Evolutionary conservation across 1,284 basidiomycete genomes (phyloP), one percentile per base, ranked within the genome.

Genomic region (Moesziomyces sp.): DNA sequence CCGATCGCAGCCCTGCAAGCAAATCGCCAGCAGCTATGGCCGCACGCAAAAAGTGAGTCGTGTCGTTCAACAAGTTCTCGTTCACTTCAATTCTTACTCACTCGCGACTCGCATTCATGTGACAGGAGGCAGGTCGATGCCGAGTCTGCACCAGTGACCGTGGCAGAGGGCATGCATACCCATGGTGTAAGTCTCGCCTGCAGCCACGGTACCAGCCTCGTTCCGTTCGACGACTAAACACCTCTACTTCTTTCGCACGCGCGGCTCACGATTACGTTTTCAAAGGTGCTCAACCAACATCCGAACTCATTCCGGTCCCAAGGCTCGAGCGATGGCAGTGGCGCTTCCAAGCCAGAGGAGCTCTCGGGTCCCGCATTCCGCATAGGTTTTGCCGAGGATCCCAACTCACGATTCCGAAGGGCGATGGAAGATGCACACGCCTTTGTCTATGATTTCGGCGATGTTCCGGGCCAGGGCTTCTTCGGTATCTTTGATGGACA

Each of bases 401-500:
- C 86, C 48, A 89, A 89, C 77, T 93, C 91, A 85, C 93, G 94
- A 55, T 90, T 92, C 74, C 88, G 97, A 64, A 88, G 96, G 69
- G 93, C 91, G 38, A 99, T 99, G 97, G 97, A 99, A 85, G 97
- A 99, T 84, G 90, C 95, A 1, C 95, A 99, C 85, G 93, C 93
- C 34, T 97, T 97, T 81, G 89, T 98, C 56, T 92, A 95, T 74
- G 94, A 97, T 83, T 99, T 93, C 84, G 94, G 90, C 26, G 89
- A 90, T 38, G 88, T 99, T 14, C 89, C 90, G 47, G 96, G 96
- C 0, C 97, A 99, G 84, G 95, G 94, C 9, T 98, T 97, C 87
- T 98, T 97, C 83, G 94, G 94, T 13, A 90, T 99, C 46, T 99
- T 99, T 81, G 97, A 99, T 79, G 97, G 97, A 3, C 97, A 99